phyloP scores from a whole-genome alignment of 306 rosid genomes.

The Corylus americana region DNA sequence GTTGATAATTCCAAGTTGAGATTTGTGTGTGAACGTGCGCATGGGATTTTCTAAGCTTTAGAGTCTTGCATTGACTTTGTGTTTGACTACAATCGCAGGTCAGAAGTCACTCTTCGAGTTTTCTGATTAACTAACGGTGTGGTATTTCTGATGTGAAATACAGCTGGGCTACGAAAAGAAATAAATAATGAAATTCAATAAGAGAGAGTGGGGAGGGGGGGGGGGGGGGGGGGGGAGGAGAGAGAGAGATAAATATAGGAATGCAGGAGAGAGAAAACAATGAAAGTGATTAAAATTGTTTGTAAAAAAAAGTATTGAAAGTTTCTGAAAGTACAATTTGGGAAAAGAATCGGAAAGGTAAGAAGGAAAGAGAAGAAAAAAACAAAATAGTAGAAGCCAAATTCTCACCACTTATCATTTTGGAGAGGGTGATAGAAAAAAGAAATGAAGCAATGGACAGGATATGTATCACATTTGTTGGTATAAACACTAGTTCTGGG shows the following conservation, averaged over 20 bases:
- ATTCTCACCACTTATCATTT: background rate
- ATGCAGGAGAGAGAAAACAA: slow-evolving; percentile 21
- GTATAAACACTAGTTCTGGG: slow-evolving; percentile 14
- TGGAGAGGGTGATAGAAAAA: background rate
- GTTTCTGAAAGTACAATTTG: background rate
- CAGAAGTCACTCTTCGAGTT: slow-evolving; percentile 46
- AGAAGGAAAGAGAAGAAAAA: background rate
- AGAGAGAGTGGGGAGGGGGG: background rate
- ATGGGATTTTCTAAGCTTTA: slow-evolving; percentile 28
- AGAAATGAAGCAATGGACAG: background rate
- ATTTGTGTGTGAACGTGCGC: slow-evolving; percentile 12
- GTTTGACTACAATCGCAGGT: slow-evolving; percentile 51
- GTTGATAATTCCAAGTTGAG: slow-evolving; percentile 8
- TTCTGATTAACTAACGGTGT: slow-evolving; percentile 45
- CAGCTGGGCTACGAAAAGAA: slow-evolving; percentile 23
- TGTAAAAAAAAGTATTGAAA: background rate
- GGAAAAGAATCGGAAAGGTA: background rate
- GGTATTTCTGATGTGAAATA: slow-evolving; percentile 31
- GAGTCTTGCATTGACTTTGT: slow-evolving; percentile 39
- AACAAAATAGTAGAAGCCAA: background rate
- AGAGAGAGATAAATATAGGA: slow-evolving; percentile 2
- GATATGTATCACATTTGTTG: background rate
- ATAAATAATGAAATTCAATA: slow-evolving; percentile 5
- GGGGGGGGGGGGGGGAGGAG: too few species aligned
- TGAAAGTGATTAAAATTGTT: slow-evolving; percentile 9